Conservation (phyloP, 331 rosid genomes). For the Stylosanthes scabra region DNA sequence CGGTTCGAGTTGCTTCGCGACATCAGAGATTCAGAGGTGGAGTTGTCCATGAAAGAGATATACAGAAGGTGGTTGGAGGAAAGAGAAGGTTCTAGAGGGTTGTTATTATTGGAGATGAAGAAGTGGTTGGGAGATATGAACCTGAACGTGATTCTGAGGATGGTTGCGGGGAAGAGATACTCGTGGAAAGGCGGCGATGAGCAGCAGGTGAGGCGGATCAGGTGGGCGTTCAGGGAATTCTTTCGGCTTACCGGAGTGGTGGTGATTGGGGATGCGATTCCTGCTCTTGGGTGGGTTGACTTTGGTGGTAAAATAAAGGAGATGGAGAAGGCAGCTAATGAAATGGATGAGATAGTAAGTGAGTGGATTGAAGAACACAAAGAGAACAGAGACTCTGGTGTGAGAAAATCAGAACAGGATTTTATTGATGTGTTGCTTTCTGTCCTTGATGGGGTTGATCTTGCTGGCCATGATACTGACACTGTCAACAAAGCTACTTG, state of each 20-base stretch:
- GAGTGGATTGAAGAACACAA: slow-evolving; percentile 54
- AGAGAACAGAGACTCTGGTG: not conserved
- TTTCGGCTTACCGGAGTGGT: slow-evolving; percentile 25
- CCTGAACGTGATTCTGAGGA: no score
- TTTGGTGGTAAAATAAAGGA: slow-evolving; percentile 55
- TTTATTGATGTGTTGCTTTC: slow-evolving; percentile 58
- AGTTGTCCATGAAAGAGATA: no score
- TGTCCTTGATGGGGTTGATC: not conserved
- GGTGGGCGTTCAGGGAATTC: slow-evolving; percentile 42
- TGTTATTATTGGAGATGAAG: no score
- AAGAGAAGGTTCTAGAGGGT: no score
- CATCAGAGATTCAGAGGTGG: no score
- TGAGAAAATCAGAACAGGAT: slow-evolving; percentile 25
- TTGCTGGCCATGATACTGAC: slow-evolving; percentile 39
- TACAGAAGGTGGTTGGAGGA: no score
- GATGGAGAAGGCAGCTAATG: slow-evolving; percentile 44
- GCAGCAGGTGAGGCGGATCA: slow-evolving; percentile 12
- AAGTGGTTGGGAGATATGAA: no score
- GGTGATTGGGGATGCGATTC: slow-evolving; percentile 49
- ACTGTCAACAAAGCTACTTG: slow-evolving; percentile 52
- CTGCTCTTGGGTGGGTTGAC: slow-evolving; percentile 57
- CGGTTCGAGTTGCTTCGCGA: no score
- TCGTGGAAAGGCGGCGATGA: not conserved
- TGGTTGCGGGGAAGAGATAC: not conserved
- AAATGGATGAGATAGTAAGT: slow-evolving; percentile 27